A percentile compares a stretch with the other conserved stretches of the same genome.
phyloP scores from a whole-genome alignment of 2,329 filamentous ascomycete genomes.

The Calonectria multiphialidica region DNA sequence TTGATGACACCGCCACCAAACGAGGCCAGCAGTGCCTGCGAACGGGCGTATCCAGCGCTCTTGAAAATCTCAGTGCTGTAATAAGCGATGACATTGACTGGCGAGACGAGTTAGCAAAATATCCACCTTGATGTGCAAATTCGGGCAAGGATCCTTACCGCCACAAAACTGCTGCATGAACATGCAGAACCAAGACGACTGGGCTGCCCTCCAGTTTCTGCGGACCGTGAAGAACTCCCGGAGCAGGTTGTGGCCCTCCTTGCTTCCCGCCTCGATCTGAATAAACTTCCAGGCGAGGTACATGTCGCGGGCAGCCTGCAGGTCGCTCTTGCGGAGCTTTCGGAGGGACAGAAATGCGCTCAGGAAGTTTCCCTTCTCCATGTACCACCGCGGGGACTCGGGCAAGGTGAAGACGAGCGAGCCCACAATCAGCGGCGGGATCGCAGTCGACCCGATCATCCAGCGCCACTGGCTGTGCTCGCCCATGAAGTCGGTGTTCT shows the following conservation, averaged over 20 bases:
- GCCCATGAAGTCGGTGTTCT: constrained; percentile 62
- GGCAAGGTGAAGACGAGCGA: constrained; percentile 72
- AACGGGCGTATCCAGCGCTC: constrained; percentile 41
- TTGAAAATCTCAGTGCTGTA: constrained; percentile 47
- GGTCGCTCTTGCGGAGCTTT: constrained; percentile 57
- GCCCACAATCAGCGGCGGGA: constrained; percentile 65
- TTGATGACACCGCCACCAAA: constrained; percentile 59
- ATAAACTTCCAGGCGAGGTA: constrained; percentile 59
- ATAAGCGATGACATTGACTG: constrained; percentile 49
- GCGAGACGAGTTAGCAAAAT: constrained; percentile 54
- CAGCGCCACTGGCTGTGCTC: constrained; percentile 64
- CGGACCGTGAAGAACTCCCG: constrained; percentile 46
- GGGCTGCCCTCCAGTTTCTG: constrained; percentile 47
- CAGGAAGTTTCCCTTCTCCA: constrained; percentile 56
- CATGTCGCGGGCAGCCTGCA: constrained; percentile 63
- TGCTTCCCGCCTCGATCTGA: constrained; percentile 42
- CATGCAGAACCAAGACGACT: constrained; percentile 50
- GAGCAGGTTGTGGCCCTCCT: constrained; percentile 39
- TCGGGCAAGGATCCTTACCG: constrained; percentile 56
- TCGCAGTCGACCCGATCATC: constrained; percentile 70
- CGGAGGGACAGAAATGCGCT: constrained; percentile 60
- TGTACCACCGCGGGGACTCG: constrained; percentile 64
- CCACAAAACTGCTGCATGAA: constrained; percentile 53
- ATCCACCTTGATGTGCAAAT: constrained; percentile 26
- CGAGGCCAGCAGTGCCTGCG: constrained; percentile 47